Evolutionary conservation across 371 early-diverging fungal genomes (phyloP).

Genomic region (Phascolomyces articulosus): DNA sequence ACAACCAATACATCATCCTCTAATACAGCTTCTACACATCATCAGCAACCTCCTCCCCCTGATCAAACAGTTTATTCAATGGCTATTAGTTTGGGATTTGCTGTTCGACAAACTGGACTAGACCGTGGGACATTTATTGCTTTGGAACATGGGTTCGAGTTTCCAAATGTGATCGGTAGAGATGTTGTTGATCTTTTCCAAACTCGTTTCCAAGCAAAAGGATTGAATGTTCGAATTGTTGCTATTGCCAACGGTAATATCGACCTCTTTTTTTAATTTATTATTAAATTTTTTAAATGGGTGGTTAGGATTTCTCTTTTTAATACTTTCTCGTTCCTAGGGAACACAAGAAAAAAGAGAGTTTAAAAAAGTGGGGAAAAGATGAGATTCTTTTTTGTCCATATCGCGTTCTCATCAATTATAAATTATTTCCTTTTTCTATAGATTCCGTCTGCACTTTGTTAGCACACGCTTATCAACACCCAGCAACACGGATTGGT

Average conservation of each 20-base stretch:
- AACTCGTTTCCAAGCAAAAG: slow-evolving; percentile 38
- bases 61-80: slow-evolving; percentile 27
- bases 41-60: background rate
- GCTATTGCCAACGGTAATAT: slow-evolving; percentile 54
- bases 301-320: background rate
- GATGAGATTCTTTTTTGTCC: background rate
- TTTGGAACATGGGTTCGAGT: slow-evolving; percentile 49
- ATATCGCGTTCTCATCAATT: background rate
- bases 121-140: slow-evolving; percentile 42
- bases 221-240: slow-evolving; percentile 46
- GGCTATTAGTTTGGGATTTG: slow-evolving; percentile 51
- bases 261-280: background rate
- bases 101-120: slow-evolving; percentile 47
- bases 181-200: slow-evolving; percentile 47
- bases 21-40: background rate
- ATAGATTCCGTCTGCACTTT: slow-evolving; percentile 92
- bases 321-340: too few species aligned
- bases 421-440: background rate
- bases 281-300: background rate
- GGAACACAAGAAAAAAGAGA: background rate
- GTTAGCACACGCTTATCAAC: slow-evolving; percentile 85
- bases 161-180: slow-evolving; percentile 42
- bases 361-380: background rate
- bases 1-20: slow-evolving; percentile 13
- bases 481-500: slow-evolving; percentile 87